Percentiles rank a stretch among this genome's conserved stretches.
phyloP scores from a whole-genome alignment of 179 eudicot genomes.

The Corrigiola litoralis region DNA sequence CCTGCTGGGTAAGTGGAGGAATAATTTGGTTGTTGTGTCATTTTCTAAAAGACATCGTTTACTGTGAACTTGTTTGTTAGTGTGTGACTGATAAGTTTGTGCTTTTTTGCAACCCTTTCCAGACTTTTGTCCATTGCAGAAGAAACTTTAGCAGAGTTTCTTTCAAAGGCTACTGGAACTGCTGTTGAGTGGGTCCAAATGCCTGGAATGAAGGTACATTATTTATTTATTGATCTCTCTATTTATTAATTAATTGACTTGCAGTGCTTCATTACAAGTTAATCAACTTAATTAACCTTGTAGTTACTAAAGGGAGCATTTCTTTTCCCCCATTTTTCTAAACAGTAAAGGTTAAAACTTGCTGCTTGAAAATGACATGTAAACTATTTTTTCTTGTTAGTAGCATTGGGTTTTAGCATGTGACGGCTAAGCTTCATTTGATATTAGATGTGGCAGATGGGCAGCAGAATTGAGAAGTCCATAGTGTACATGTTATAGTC shows the following conservation, averaged over 20 bases:
- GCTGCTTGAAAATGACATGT: neutral
- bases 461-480: constrained; percentile 1
- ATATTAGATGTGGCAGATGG: too few relatives aligned
- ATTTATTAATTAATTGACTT: constrained; percentile 4
- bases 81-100: constrained; percentile 22
- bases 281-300: constrained; percentile 4
- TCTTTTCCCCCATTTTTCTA: neutral
- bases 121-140: constrained; percentile 99
- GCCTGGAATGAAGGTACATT: constrained; percentile 97
- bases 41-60: constrained; percentile 29
- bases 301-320: neutral
- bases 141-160: constrained; percentile 99
- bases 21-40: constrained; percentile 37
- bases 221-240: constrained; percentile 2
- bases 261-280: constrained; percentile 3
- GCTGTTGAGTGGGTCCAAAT: constrained; percentile 99
- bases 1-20: constrained; percentile 92
- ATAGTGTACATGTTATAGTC: neutral
- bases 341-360: neutral
- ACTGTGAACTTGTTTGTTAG: constrained; percentile 25
- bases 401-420: neutral
- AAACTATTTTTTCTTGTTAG: neutral
- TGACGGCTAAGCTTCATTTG: too few relatives aligned
- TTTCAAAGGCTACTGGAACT: constrained; percentile 99
- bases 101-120: constrained; percentile 28